Conservation (phyloP, 331 rosid genomes). For the Acacia concinna region DNA sequence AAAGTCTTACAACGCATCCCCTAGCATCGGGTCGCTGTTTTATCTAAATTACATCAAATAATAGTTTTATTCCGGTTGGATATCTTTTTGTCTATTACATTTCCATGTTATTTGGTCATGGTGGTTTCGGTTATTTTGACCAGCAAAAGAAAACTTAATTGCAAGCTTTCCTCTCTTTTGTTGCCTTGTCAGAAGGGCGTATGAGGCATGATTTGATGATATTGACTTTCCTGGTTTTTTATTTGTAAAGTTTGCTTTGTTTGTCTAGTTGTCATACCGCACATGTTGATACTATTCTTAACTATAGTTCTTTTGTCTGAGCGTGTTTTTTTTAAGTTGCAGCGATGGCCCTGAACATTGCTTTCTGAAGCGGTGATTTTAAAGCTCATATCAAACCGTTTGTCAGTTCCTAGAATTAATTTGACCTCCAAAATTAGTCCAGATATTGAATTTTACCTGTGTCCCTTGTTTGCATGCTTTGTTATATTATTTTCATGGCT, state of each 20-base stretch:
- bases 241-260: not conserved
- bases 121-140: not conserved
- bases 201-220: not conserved
- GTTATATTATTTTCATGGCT: too few relatives aligned
- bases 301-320: not conserved
- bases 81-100: not conserved
- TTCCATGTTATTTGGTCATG: not conserved
- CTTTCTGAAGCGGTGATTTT: not conserved
- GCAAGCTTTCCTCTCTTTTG: not conserved
- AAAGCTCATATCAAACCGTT: too few relatives aligned
- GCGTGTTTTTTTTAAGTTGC: not conserved
- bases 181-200: not conserved
- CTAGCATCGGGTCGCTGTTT: not conserved
- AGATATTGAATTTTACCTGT: too few relatives aligned
- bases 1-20: not conserved
- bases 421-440: too few relatives aligned
- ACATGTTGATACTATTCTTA: not conserved
- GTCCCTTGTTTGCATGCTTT: too few relatives aligned
- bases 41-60: not conserved
- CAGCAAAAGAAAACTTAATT: not conserved
- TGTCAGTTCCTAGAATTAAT: too few relatives aligned
- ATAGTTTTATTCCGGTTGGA: not conserved
- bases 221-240: not conserved
- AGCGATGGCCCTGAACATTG: not conserved
- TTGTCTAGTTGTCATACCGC: not conserved